phyloP scores from a whole-genome alignment of 2,329 filamentous ascomycete species.

The Ceratocystis cubensis region DNA sequence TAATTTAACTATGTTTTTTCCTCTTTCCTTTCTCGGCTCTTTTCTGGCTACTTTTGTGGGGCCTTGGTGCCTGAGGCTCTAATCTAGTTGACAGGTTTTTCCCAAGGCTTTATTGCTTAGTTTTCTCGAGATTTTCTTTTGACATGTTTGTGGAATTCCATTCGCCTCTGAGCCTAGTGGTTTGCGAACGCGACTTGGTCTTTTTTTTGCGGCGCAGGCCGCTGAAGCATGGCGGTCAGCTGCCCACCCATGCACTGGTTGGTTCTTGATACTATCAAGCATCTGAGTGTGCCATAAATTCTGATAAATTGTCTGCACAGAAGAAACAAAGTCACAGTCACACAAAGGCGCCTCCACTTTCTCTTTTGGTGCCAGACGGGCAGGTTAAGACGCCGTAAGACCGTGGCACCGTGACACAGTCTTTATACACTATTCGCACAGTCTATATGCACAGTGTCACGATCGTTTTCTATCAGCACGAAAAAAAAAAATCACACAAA shows the following conservation, averaged over 20 bases:
- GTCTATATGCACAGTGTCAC: conserved; percentile 1
- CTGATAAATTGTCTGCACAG: neutral
- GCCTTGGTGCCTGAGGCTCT: conserved; percentile 4
- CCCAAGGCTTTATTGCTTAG: neutral
- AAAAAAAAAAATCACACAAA: neutral
- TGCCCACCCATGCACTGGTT: too few species aligned
- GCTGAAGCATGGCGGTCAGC: too few species aligned
- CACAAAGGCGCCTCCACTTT: conserved; percentile 1
- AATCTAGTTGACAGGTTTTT: conserved; percentile 4
- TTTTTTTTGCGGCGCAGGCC: too few species aligned
- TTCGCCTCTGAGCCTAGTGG: too few species aligned
- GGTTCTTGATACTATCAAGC: neutral
- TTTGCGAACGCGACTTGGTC: too few species aligned
- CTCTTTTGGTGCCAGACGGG: neutral
- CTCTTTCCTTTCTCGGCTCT: neutral
- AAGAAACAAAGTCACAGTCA: neutral
- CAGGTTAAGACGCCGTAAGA: neutral
- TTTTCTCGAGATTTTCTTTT: conserved; percentile 1
- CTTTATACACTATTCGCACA: neutral
- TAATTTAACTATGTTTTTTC: neutral
- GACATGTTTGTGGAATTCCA: neutral
- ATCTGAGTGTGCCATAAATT: neutral
- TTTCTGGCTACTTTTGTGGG: neutral
- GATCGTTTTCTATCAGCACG: conserved; percentile 4
- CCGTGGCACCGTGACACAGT: neutral